Conservation (phyloP, 371 early-diverging fungal genomes). For the Nematocida sp. region DNA sequence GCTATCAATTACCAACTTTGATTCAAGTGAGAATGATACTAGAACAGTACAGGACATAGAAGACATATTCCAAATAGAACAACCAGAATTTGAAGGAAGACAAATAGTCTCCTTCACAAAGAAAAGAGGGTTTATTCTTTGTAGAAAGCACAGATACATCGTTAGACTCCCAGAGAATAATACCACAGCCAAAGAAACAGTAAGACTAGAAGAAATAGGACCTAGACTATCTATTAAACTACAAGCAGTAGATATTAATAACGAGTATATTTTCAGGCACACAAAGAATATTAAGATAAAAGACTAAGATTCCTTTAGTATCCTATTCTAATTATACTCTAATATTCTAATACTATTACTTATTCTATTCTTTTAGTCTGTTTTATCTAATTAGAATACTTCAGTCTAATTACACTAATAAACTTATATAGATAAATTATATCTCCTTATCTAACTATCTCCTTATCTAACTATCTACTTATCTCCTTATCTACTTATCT, state of each 20-base stretch:
- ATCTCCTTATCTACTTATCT: too few relatives aligned
- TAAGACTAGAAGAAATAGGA: constrained; percentile 48
- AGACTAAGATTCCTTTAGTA: background rate
- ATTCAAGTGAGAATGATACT: constrained; percentile 34
- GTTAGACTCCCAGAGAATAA: constrained; percentile 33
- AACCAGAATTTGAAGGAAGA: constrained; percentile 46
- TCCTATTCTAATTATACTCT: too few relatives aligned
- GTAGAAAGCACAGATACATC: constrained; percentile 50
- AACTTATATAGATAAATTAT: too few relatives aligned
- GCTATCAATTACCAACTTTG: constrained; percentile 28
- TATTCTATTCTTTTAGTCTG: too few relatives aligned
- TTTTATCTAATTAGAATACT: too few relatives aligned
- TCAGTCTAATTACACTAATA: too few relatives aligned
- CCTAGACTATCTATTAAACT: constrained; percentile 46
- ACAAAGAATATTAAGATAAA: constrained; percentile 47
- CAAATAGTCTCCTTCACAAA: constrained; percentile 50
- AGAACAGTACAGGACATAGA: constrained; percentile 15
- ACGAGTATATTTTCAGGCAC: constrained; percentile 46
- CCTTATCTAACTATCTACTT: too few relatives aligned
- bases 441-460: too few relatives aligned
- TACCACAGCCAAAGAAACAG: constrained; percentile 12
- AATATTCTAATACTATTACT: too few relatives aligned
- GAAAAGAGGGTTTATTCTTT: constrained; percentile 46
- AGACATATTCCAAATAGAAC: constrained; percentile 11
- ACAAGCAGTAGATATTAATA: constrained; percentile 36